phyloP scores from a whole-genome alignment of 164 flowering plant genomes.

The Aristolochia californica region DNA sequence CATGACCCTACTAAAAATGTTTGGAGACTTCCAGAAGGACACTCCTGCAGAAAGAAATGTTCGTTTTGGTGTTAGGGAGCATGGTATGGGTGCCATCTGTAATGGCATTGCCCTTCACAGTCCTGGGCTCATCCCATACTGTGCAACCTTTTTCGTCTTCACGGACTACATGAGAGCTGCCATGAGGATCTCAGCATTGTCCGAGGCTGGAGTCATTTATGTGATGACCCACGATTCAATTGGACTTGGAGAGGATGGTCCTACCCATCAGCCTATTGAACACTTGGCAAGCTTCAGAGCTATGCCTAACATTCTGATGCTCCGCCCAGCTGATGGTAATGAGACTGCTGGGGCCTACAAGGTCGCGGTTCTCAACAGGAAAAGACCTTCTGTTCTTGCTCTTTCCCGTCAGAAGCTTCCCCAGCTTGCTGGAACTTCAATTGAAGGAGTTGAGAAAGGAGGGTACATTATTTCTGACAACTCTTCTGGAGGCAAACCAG shows the following conservation, averaged over 20 bases:
- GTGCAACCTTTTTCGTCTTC: conserved; percentile 98
- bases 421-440: conserved; percentile 73
- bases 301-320: conserved; percentile 93
- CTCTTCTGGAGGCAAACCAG: conserved; percentile 77
- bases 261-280: conserved; percentile 98
- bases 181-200: conserved; percentile 81
- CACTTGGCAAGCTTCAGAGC: conserved; percentile 98
- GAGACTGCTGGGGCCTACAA: conserved; percentile 97
- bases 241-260: conserved; percentile 99
- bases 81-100: conserved; percentile 93
- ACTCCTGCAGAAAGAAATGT: conserved; percentile 89
- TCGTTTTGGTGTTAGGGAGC: conserved; percentile 93
- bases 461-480: conserved; percentile 83
- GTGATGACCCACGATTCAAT: conserved; percentile 99
- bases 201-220: conserved; percentile 77
- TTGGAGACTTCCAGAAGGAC: conserved; percentile 87
- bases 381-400: conserved; percentile 89
- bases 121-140: conserved; percentile 88
- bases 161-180: conserved; percentile 99
- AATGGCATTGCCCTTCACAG: conserved; percentile 88
- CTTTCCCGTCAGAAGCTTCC: conserved; percentile 89
- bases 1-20: conserved; percentile 89
- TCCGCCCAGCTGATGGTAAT: conserved; percentile 96
- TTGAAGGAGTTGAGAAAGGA: conserved; percentile 87
- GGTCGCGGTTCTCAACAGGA: conserved; percentile 66